phyloP scores from a whole-genome alignment of 2,329 filamentous ascomycete species.

The Diplodia intermedia region DNA sequence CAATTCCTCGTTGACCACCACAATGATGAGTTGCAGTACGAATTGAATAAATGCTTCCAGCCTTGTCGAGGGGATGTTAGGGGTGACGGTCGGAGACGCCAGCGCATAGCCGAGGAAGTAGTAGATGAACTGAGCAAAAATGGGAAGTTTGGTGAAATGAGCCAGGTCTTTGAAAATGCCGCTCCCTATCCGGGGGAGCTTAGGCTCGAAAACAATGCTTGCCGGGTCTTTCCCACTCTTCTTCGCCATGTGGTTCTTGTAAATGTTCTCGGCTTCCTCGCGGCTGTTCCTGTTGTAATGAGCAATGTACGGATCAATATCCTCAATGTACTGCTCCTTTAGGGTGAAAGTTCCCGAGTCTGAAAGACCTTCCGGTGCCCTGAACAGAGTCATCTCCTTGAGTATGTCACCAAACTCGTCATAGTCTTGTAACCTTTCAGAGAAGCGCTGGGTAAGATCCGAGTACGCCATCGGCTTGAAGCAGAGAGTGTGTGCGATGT shows the following conservation, averaged over 20 bases:
- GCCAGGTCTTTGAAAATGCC: constrained; percentile 79
- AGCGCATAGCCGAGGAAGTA: constrained; percentile 85
- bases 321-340: constrained; percentile 81
- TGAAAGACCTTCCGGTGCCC: constrained; percentile 85
- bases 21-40: constrained; percentile 82
- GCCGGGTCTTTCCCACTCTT: constrained; percentile 80
- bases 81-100: constrained; percentile 70
- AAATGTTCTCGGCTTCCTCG: constrained; percentile 90
- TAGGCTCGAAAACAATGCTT: constrained; percentile 92
- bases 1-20: constrained; percentile 84
- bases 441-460: constrained; percentile 83
- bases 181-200: constrained; percentile 74
- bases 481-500: constrained; percentile 91
- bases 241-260: constrained; percentile 85
- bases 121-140: constrained; percentile 91
- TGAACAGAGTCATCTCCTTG: constrained; percentile 86
- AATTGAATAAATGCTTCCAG: constrained; percentile 93
- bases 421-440: constrained; percentile 87
- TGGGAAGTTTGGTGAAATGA: constrained; percentile 79
- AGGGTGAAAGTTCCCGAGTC: constrained; percentile 95
- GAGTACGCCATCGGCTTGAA: constrained; percentile 97
- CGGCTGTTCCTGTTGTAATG: constrained; percentile 97
- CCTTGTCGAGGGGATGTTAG: constrained; percentile 78
- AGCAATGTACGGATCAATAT: constrained; percentile 93
- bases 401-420: constrained; percentile 87